Conservation (phyloP, 495 filamentous ascomycete genomes). For the Neurospora sp. region DNA sequence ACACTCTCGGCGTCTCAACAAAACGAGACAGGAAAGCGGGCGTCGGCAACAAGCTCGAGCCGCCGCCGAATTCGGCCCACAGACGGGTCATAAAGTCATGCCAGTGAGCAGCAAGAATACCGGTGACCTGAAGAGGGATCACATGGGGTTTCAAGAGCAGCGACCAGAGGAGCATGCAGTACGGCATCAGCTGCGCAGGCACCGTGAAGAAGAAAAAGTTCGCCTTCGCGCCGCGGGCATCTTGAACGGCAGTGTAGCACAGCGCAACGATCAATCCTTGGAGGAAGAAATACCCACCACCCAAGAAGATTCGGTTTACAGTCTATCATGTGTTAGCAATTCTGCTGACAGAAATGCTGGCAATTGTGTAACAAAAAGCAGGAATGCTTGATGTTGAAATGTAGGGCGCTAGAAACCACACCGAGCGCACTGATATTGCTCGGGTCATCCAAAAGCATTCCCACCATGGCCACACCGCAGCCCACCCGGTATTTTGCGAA, state of each 20-base stretch:
- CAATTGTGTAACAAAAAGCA: slow-evolving; percentile 2
- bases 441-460: slow-evolving; percentile 79
- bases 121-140: slow-evolving; percentile 45
- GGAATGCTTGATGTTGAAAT: slow-evolving; percentile 34
- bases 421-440: slow-evolving; percentile 51
- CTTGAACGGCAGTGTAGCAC: slow-evolving; percentile 71
- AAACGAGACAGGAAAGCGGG: slow-evolving; percentile 54
- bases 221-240: slow-evolving; percentile 60
- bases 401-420: slow-evolving; percentile 81
- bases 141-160: slow-evolving; percentile 47
- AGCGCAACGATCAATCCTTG: slow-evolving; percentile 64
- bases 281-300: slow-evolving; percentile 40
- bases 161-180: slow-evolving; percentile 60
- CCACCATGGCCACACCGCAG: slow-evolving; percentile 82
- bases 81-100: slow-evolving; percentile 77
- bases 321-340: slow-evolving; percentile 25
- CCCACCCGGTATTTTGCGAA: slow-evolving; percentile 68
- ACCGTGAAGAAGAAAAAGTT: slow-evolving; percentile 70
- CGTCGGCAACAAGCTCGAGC: slow-evolving; percentile 58
- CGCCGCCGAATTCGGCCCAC: slow-evolving; percentile 76
- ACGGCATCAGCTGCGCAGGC: slow-evolving; percentile 63
- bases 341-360: not conserved
- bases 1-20: slow-evolving; percentile 40
- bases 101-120: slow-evolving; percentile 71
- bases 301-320: slow-evolving; percentile 40